Evolutionary conservation across 2,329 filamentous ascomycete genomes (phyloP), one percentile per base, ranked within the genome.

Genomic region (Ceratocystis cubensis): DNA sequence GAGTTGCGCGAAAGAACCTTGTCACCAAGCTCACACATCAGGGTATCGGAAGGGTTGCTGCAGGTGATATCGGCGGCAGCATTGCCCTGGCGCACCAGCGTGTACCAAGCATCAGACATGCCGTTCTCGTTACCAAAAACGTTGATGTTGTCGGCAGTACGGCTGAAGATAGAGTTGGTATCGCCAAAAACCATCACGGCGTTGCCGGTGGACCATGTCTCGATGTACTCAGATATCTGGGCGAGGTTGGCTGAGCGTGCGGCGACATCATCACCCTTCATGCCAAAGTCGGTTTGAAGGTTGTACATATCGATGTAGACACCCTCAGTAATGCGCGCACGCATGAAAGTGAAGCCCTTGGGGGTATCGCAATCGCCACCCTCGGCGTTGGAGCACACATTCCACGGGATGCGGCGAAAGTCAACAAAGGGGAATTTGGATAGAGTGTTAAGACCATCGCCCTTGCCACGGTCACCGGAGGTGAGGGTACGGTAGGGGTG

Each of bases 271-370:
- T 70, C 79, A 2, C 73, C 70, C 63, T 82, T 78, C 37, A 77
- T 80, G 17, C 84, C 85, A 20, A 86, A 86, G 72, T 88, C 86
- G 1, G 84, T 76, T 72, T 88, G 86, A 5, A 88, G 71, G 72
- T 88, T 88, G 76, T 88, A 88, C 6, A 82, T 76, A 72, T 88
- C 85, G 25, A 86, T 74, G 68, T 81, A 85, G 7, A 83, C 78
- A 8, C 64, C 64, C 64, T 64, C 65, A 6, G 77, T 78, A 15
- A 87, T 70, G 22, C 77, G 74, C 50, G 81, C 73, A 13, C 84
- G 80, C 84, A 88, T 87, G 62, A 84, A 84, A 0, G 84, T 87
- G 73, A 87, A 88, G 15, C 86, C 86, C 74, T 88, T 88, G 25
- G 84, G 86, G 0, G 85, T 88, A 69, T 88, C 75, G 72, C 86